A percentile compares a stretch with the other conserved stretches of the same genome.
phyloP scores from a whole-genome alignment of 257 asterid species.

The Jacaranda copaia region DNA sequence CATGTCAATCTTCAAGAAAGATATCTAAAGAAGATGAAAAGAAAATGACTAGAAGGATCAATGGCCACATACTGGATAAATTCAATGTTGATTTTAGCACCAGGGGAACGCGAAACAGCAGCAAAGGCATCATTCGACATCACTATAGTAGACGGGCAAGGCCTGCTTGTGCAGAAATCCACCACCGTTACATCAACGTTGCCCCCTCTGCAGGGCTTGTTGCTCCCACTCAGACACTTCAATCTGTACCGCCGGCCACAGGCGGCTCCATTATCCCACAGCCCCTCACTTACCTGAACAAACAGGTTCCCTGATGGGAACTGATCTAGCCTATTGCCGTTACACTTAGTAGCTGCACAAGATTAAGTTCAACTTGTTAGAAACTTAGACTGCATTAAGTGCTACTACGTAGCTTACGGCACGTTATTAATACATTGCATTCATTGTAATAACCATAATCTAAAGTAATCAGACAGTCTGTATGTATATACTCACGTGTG shows the following conservation, averaged over 20 bases:
- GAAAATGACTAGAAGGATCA: background rate
- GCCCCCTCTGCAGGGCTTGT: constrained; percentile 59
- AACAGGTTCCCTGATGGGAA: constrained; percentile 79
- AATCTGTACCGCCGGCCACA: constrained; percentile 70
- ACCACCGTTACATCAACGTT: constrained; percentile 71
- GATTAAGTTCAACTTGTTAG: background rate
- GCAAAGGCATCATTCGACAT: constrained; percentile 70
- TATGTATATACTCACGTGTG: constrained; percentile 53
- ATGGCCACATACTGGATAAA: constrained; percentile 54
- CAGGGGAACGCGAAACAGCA: constrained; percentile 52
- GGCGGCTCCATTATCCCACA: constrained; percentile 89
- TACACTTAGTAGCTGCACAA: constrained; percentile 68
- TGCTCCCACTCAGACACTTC: constrained; percentile 63
- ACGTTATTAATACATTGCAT: too few species aligned
- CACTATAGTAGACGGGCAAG: constrained; percentile 72
- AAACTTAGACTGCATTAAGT: too few species aligned
- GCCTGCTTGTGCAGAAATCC: constrained; percentile 64
- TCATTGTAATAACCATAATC: too few species aligned
- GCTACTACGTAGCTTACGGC: too few species aligned
- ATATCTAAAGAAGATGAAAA: background rate
- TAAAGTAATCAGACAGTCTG: background rate
- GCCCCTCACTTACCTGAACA: constrained; percentile 68
- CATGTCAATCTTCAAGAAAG: background rate
- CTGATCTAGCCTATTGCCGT: constrained; percentile 71
- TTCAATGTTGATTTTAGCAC: constrained; percentile 71